Evolutionary conservation across 2,329 filamentous ascomycete species (phyloP).

Genomic region (Claviceps arundinis): DNA sequence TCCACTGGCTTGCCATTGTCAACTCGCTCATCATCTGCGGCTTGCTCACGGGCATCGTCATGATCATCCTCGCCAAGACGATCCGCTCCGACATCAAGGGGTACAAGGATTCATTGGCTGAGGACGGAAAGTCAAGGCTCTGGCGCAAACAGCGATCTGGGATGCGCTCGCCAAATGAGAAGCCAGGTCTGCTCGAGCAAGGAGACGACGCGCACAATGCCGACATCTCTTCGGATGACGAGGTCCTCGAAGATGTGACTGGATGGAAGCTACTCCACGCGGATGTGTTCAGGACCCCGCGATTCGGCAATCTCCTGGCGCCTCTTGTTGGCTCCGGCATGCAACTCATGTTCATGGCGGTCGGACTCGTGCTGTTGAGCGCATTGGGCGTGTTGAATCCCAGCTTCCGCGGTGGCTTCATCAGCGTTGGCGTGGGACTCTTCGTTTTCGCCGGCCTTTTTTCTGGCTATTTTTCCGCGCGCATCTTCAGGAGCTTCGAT

Average conservation of each 20-base stretch:
- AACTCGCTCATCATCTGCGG: constrained; percentile 78
- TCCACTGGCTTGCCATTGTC: constrained; percentile 80
- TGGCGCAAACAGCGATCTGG: constrained; percentile 34
- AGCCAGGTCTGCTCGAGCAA: constrained; percentile 49
- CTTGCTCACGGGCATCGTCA: constrained; percentile 62
- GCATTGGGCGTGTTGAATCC: constrained; percentile 71
- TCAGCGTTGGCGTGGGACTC: constrained; percentile 69
- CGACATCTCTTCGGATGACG: constrained; percentile 40
- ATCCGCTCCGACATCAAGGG: constrained; percentile 67
- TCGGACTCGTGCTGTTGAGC: constrained; percentile 58
- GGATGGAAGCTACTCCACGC: constrained; percentile 82
- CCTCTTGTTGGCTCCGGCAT: constrained; percentile 75
- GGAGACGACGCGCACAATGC: constrained; percentile 38
- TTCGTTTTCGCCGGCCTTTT: constrained; percentile 76
- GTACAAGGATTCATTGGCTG: constrained; percentile 50
- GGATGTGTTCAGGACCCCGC: constrained; percentile 72
- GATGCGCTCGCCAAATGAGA: constrained; percentile 25
- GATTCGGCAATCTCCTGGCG: constrained; percentile 58
- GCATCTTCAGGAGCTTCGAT: constrained; percentile 73
- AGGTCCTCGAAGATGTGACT: constrained; percentile 61
- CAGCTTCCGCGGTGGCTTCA: constrained; percentile 78
- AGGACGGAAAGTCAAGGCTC: constrained; percentile 49
- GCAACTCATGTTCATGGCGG: constrained; percentile 72
- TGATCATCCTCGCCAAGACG: constrained; percentile 69
- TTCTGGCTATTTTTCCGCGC: constrained; percentile 76